phyloP scores from a whole-genome alignment of 192 early-diverging fungal genomes.

The Podila clonocystis region DNA sequence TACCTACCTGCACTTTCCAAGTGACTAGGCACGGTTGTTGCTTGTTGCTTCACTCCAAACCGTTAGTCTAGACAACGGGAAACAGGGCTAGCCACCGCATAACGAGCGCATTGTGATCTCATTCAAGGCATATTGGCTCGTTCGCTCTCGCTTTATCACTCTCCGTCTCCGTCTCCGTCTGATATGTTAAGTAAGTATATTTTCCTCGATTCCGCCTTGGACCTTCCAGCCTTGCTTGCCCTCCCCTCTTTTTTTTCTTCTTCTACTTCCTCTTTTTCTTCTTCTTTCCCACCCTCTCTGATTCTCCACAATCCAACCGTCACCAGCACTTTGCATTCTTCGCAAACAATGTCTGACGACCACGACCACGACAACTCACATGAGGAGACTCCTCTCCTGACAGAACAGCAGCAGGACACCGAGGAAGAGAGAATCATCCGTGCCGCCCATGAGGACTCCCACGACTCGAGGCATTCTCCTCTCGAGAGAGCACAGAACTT shows the following conservation, averaged over 20 bases:
- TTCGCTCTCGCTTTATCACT: no score
- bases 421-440: neutral
- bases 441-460: neutral
- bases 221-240: neutral
- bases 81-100: no score
- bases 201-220: no score
- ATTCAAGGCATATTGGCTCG: no score
- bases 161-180: no score
- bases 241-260: neutral
- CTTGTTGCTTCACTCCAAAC: no score
- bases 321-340: neutral
- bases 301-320: neutral
- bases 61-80: no score
- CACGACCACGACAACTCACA: slow-evolving; percentile 22
- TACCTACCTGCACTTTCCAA: no score
- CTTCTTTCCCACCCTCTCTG: neutral
- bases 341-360: slow-evolving; percentile 19
- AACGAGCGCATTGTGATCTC: no score
- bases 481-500: slow-evolving; percentile 9
- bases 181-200: no score
- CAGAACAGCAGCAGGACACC: slow-evolving; percentile 12
- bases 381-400: slow-evolving; percentile 31
- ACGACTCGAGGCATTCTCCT: neutral
- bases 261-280: neutral
- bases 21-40: no score